Conservation (phyloP, 441 rosid species). For the Rhodomyrtus psidioides region DNA sequence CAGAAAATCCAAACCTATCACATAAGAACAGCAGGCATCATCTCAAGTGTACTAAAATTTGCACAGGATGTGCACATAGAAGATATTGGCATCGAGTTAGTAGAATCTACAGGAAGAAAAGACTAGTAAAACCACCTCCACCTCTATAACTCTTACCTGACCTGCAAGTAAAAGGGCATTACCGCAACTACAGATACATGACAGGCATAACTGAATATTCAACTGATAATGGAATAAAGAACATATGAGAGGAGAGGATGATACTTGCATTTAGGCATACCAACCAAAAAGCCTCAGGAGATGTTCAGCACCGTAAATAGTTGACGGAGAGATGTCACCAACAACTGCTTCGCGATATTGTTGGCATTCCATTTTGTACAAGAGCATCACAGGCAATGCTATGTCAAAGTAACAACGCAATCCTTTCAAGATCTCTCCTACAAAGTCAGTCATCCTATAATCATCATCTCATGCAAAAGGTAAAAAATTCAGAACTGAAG, state of each 20-base stretch:
- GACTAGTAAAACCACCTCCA: neutral
- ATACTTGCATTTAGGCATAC: neutral
- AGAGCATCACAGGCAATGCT: slow-evolving; percentile 78
- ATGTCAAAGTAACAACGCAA: slow-evolving; percentile 85
- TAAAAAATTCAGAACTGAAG: neutral
- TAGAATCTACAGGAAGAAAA: neutral
- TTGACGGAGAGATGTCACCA: slow-evolving; percentile 70
- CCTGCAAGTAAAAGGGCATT: neutral
- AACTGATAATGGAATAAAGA: neutral
- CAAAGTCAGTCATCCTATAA: slow-evolving; percentile 70
- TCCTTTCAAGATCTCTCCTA: slow-evolving; percentile 86
- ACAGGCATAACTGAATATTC: neutral
- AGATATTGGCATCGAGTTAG: neutral
- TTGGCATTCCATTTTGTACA: slow-evolving; percentile 81
- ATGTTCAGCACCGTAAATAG: slow-evolving; percentile 97
- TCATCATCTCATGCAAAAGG: neutral
- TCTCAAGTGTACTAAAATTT: neutral
- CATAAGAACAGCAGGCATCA: neutral
- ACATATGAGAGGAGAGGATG: neutral
- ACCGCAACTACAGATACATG: neutral
- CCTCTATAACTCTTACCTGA: neutral
- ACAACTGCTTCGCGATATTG: slow-evolving; percentile 54
- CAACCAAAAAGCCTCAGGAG: slow-evolving; percentile 92
- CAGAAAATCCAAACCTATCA: neutral
- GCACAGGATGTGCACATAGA: neutral